Evolutionary conservation across 768 basidiomycete species (phyloP).

Genomic region (Porphyrellus cyaneotinctus): DNA sequence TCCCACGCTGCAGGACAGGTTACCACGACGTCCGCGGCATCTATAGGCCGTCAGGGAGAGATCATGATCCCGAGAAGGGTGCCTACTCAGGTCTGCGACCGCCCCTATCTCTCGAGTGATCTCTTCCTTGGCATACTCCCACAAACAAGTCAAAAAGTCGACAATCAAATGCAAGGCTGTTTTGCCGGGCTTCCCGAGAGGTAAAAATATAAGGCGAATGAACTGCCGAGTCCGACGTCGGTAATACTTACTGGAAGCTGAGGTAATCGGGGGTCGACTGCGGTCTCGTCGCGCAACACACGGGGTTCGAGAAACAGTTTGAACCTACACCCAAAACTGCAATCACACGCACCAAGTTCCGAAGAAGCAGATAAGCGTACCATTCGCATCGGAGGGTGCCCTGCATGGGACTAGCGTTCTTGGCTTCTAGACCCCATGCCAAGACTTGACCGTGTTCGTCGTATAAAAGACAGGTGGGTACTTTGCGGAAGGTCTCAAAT

Average conservation of each 20-base stretch:
- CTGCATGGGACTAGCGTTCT: constrained; percentile 66
- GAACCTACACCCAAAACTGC: constrained; percentile 48
- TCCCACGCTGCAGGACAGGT: constrained; percentile 93
- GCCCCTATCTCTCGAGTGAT: constrained; percentile 85
- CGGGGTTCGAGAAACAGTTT: constrained; percentile 84
- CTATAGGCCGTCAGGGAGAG: constrained; percentile 35
- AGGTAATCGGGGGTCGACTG: constrained; percentile 75
- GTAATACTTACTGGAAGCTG: constrained; percentile 64
- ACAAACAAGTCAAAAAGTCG: constrained; percentile 78
- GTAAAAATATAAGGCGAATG: background rate
- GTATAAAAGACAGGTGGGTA: constrained; percentile 81
- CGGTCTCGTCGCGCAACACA: constrained; percentile 66
- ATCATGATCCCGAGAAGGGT: background rate
- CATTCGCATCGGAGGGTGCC: constrained; percentile 60
- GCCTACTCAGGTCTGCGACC: constrained; percentile 78
- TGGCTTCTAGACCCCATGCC: constrained; percentile 86
- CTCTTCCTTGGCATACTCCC: constrained; percentile 83
- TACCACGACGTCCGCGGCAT: constrained; percentile 78
- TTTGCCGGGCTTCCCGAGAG: constrained; percentile 57
- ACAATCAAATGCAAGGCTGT: constrained; percentile 73
- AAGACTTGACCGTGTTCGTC: constrained; percentile 68
- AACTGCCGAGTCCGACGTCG: background rate
- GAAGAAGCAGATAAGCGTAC: constrained; percentile 25
- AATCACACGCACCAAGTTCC: background rate
- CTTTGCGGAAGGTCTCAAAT: constrained; percentile 82